phyloP scores from a whole-genome alignment of 129 eudicot genomes.

The Pseudognaphalium luteoalbum region DNA sequence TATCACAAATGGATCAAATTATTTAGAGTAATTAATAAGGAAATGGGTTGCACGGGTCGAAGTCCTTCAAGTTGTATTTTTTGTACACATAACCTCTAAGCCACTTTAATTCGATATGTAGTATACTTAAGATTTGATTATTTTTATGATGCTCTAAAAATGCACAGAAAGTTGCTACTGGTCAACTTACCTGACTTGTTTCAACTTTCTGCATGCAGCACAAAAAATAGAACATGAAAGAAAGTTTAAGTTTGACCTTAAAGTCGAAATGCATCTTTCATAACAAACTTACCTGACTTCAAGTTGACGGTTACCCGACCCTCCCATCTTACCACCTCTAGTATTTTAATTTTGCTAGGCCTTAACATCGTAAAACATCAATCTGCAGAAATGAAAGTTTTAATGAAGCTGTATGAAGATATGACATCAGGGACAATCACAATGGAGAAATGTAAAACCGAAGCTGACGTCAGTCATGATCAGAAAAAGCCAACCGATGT shows the following conservation, averaged over 20 bases:
- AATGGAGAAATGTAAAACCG: slow-evolving; percentile 38
- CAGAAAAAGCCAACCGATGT: slow-evolving; percentile 31
- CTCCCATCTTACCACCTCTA: not conserved
- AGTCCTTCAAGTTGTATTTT: not conserved
- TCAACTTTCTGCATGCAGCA: not conserved
- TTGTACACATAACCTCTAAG: not conserved
- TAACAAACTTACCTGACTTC: not conserved
- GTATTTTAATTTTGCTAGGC: not conserved
- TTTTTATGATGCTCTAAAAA: not conserved
- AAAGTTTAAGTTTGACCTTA: not conserved
- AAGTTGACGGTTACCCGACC: not conserved
- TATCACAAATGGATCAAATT: not conserved
- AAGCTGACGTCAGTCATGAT: slow-evolving; percentile 11
- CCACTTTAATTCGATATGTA: not conserved
- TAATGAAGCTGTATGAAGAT: slow-evolving; percentile 65
- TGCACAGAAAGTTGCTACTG: not conserved
- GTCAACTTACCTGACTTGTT: not conserved
- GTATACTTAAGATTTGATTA: not conserved
- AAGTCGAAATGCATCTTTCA: slow-evolving; percentile 9
- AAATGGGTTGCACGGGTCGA: not conserved
- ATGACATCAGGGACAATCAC: slow-evolving; percentile 45
- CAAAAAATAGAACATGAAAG: not conserved
- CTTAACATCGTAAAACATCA: not conserved
- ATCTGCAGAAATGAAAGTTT: slow-evolving; percentile 62
- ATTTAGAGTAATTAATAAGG: not conserved